Conservation (phyloP, 805 yeast species). For the Kurtzmaniella cleridarum region DNA sequence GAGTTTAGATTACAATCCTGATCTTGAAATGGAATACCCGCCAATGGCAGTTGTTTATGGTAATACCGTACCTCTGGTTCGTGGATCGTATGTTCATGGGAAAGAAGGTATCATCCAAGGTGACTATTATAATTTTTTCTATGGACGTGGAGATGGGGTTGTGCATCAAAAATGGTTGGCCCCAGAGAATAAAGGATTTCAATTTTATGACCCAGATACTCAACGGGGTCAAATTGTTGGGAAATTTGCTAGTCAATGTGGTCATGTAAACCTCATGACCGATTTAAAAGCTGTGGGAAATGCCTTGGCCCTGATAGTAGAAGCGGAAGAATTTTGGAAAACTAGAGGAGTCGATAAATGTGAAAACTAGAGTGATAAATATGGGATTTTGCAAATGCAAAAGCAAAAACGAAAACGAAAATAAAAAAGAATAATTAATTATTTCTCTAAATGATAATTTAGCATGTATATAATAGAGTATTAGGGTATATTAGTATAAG, state of each 20-base stretch:
- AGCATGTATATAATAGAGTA: too few relatives aligned
- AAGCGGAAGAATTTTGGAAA: slow-evolving; percentile 46
- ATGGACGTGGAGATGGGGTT: slow-evolving; percentile 94
- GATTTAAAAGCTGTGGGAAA: slow-evolving; percentile 68
- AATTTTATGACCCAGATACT: slow-evolving; percentile 19
- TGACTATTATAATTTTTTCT: slow-evolving; percentile 67
- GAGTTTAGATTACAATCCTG: slow-evolving; percentile 49
- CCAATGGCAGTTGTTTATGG: slow-evolving; percentile 84
- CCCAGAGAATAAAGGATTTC: slow-evolving; percentile 70
- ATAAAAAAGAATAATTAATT: too few relatives aligned
- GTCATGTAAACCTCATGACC: slow-evolving; percentile 77
- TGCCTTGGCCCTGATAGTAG: slow-evolving; percentile 60
- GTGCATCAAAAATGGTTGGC: slow-evolving; percentile 76
- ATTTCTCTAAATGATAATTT: too few relatives aligned
- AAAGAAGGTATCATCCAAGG: slow-evolving; percentile 63
- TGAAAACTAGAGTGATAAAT: too few relatives aligned
- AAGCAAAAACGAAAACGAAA: too few relatives aligned
- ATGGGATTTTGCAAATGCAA: too few relatives aligned
- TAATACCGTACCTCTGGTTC: slow-evolving; percentile 74
- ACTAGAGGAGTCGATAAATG: too few relatives aligned
- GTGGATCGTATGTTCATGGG: slow-evolving; percentile 67
- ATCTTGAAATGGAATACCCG: slow-evolving; percentile 53
- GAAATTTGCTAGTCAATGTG: slow-evolving; percentile 56
- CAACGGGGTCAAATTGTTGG: slow-evolving; percentile 54
- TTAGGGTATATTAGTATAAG: too few relatives aligned